Evolutionary conservation across 305 asterid genomes (phyloP), one percentile per base, ranked within the genome.

Genomic region (Solanum hybrid): DNA sequence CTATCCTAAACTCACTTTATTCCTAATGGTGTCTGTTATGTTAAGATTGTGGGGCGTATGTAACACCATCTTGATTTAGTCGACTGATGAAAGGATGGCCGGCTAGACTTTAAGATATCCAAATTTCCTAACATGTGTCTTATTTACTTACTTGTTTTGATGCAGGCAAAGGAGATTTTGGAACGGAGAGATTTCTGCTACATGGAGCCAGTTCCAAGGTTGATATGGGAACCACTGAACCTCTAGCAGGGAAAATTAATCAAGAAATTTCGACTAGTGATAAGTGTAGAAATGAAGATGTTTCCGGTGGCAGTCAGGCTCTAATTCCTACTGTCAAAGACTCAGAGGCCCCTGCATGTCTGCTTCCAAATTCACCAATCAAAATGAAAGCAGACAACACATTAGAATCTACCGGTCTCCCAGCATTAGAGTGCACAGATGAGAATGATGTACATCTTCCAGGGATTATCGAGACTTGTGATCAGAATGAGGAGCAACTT

Each of bases 371-470:
- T 65, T 14, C 88, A 79, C 94, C 79, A 13, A 72, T 87, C 79
- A 79, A 5, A 26, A 79, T 85, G 68, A 92, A 90, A 89, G 89
- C 90, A 34, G 93, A 89, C 24, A 91, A 93, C 7, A 93, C 94
- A 91, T 5, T 80, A 80, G 87, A 81, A 38, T 81, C 68, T 38
- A 20, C 88, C 77, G 7, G 31, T 85, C 88, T 12, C 77, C 90
- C 84, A 8, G 22, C 86, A 80, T 68, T 90, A 89, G 97, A 94
- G 89, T 90, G 89, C 79, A 92, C 91, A 24, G 96, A 94, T 24
- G 98, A 95, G 92, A 95, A 93, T 89, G 94, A 93, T 76, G 87
- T 91, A 87, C 37, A 15, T 26, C 38, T 73, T 79, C 91, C 77
- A 8, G 88, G 88, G 81, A 90, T 81, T 70, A 91, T 90, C 68